These are phyloP conservation scores for Arthroderma sp. DNA, from an alignment of 2,329 filamentous ascomycete genomes.

Conservation along the genomic window DNA sequence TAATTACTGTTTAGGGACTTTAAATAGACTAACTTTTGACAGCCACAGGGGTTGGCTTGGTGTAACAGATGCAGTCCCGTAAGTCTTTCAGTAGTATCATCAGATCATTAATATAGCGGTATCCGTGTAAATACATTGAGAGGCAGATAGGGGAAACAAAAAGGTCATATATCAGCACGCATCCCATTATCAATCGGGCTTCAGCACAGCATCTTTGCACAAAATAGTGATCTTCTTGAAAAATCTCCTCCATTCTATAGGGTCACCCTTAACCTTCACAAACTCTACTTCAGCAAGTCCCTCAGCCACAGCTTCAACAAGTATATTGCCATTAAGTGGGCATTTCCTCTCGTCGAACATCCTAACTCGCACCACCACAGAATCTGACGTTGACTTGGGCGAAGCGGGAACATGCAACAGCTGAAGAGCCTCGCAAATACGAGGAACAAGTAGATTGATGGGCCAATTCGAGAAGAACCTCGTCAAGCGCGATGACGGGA, in stretches of 20 bases:
- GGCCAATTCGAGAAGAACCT: constrained; percentile 83
- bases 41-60: no score
- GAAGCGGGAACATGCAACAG: constrained; percentile 64
- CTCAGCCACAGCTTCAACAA: constrained; percentile 32
- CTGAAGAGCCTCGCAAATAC: constrained; percentile 69
- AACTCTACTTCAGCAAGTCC: constrained; percentile 77
- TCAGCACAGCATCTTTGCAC: constrained; percentile 72
- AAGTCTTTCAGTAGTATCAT: no score
- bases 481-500: constrained; percentile 74
- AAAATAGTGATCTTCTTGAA: constrained; percentile 91
- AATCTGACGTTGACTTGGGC: constrained; percentile 32
- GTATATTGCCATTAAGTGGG: constrained; percentile 30
- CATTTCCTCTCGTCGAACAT: constrained; percentile 45
- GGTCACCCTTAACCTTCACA: constrained; percentile 89
- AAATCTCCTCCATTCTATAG: constrained; percentile 87
- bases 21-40: no score
- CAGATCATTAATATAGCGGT: no score
- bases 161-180: neutral
- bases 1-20: no score
- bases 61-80: no score
- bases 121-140: no score
- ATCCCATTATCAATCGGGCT: constrained; percentile 32
- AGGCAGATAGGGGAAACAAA: neutral
- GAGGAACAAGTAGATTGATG: constrained; percentile 59
- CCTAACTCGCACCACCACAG: constrained; percentile 56